Evolutionary conservation across 257 asterid species (phyloP), one percentile per base, ranked within the genome.

Genomic region (Scutellaria galericulata): DNA sequence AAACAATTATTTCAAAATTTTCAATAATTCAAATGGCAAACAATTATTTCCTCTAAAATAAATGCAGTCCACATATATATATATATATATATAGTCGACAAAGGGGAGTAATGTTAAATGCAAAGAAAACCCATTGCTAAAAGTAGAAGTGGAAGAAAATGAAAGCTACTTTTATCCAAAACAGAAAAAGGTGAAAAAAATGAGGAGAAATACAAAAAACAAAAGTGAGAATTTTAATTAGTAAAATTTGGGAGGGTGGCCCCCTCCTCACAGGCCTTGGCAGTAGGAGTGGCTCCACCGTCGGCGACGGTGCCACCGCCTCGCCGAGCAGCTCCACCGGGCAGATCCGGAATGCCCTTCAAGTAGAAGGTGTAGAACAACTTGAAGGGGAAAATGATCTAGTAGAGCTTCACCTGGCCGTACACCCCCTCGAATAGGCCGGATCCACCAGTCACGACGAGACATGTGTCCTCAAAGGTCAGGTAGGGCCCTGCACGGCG

Each of bases 391-490:
- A 86, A 94, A 7, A 94, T 77, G 14, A 94, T 76, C 79, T 91
- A 97, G 35, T 86, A 90, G 39, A 94, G 89, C 88, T 91, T 91
- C 72, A 94, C 97, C 78, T 94, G 95, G 5, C 99, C 99, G 79
- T 81, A 89, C 47, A 74, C 99, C 22, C 97, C 99, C 71, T 86
- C 90, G 81, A 94, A 94, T 31, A 94, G 78, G 12, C 98, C 98
- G 13, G 98, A 91, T 47, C 97, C 98, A n/a, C 98, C 98, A 9
- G 95, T 94, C 63, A 94, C 95, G 37, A 96, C 91, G 7, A 94
- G 90, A 45, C 81, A 84, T 13, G 89, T 83, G 77, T 91, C 98
- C 81, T 85, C 88, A 79, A 91, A 91, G 7, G 98, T 94, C 60
- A 94, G 45, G 61, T 94, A 94, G 45, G 83, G 81, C 98, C 98